These are phyloP conservation scores for Globisporangium okanoganense DNA, from an alignment of 352 stramenopile genomes.

Conservation along the genomic window DNA sequence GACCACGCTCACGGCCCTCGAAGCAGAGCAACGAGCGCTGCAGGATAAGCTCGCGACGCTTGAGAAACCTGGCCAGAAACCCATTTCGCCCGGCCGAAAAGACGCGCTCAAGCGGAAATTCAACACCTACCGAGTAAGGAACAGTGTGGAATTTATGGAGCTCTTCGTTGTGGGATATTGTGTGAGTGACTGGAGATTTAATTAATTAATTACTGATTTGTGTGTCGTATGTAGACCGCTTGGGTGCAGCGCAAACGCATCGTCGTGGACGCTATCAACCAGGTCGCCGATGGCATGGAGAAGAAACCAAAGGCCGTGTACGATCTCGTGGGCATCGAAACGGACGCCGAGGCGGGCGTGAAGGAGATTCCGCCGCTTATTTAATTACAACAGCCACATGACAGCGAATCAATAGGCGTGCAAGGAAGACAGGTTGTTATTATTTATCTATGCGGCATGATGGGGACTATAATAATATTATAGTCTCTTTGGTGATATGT, in stretches of 20 bases:
- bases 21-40: conserved; percentile 34
- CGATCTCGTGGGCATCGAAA: conserved; percentile 58
- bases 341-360: conserved; percentile 62
- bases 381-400: conserved; percentile 32
- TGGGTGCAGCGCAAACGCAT: conserved; percentile 79
- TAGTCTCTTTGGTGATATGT: neutral
- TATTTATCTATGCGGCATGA: neutral
- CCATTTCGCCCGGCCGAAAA: conserved; percentile 59
- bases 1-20: conserved; percentile 35
- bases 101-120: conserved; percentile 65
- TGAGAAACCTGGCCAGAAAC: conserved; percentile 30
- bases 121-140: conserved; percentile 48
- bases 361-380: conserved; percentile 68
- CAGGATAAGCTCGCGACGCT: conserved; percentile 48
- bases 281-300: conserved; percentile 81
- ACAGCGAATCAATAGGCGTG: neutral
- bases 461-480: neutral
- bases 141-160: neutral
- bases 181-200: too few species aligned
- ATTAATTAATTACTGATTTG: neutral
- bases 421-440: neutral
- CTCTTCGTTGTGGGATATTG: neutral
- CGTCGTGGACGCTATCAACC: conserved; percentile 70
- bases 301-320: conserved; percentile 73
- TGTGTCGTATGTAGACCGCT: conserved; percentile 33